Base-by-base conservation (phyloP, 257 asterid genomes). In the Solanum chiquidenum region DNA sequence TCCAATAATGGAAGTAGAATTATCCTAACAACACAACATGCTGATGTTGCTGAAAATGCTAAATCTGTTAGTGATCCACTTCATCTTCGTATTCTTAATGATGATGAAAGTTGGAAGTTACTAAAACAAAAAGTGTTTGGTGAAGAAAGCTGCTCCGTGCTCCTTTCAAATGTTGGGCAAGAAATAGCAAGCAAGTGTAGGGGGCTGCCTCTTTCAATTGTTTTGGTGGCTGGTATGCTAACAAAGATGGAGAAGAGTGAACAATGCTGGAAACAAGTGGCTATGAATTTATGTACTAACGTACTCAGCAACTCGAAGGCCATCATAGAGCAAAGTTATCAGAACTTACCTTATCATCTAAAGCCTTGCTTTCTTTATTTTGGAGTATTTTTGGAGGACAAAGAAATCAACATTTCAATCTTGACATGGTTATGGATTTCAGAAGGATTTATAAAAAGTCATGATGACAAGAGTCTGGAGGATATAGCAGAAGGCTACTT, bases 391-490 rank as follows among this genome's bases (percentile, higher is more conserved):
- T 75, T 82, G 31, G 87, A 60, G 80, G 89, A 88, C 52, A 25
- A n/a, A 46, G 86, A 86, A 34, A 87, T 86, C 77, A 37, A 87
- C 33, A 5, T 9, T 46, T 62, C 86, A 74, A 86, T 33, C 74
- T 38, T 88, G 72, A 88, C 82, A 72, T 44, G 86, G 82, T 23
- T 90, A 27, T 90, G 92, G 92, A 86, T 90, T 40, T 86, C 89
- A 5, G 89, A 86, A 88, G 90, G 88, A 20, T 72, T 88, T 37
- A 75, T 90, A 12, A 38, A 9, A 16, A 86, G 42, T 27, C 29
- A 12, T 13, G 42, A 60, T 2, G 49, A 4, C 20, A 27, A 90
- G 44, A 88, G 90, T 80, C 40, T 88, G 55, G 90, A 86, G 69
- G 83, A 90, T 37, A 64, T 86, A 18, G 92, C 92, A 60, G 86